A percentile compares a stretch with the other conserved stretches of the same genome.
phyloP scores from a whole-genome alignment of 768 basidiomycete species.

The Daedaleopsis nitida region DNA sequence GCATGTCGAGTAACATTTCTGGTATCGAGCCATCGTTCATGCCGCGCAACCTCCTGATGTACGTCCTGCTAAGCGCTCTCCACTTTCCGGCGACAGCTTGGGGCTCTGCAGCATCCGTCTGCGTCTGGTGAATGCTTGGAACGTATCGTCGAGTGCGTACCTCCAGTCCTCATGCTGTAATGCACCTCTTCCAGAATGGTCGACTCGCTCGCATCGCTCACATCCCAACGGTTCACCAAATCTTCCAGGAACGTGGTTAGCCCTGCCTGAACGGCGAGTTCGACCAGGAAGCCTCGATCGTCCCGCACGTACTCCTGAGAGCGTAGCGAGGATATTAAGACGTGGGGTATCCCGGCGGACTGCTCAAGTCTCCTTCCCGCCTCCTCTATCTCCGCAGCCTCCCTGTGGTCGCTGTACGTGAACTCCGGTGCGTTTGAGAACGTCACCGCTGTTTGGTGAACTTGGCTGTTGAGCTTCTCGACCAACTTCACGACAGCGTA shows the following conservation, averaged over 20 bases:
- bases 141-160: neutral
- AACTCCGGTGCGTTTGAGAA: conserved; percentile 46
- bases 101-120: conserved; percentile 1
- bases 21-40: neutral
- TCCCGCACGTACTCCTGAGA: neutral
- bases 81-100: conserved; percentile 17
- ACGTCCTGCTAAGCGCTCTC: conserved; percentile 15
- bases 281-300: conserved; percentile 2
- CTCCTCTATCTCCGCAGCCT: neutral
- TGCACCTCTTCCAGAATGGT: neutral
- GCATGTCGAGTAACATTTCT: too few relatives aligned
- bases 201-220: neutral
- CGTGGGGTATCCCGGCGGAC: neutral
- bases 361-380: neutral
- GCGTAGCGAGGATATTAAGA: neutral
- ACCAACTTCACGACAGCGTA: conserved; percentile 49
- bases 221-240: conserved; percentile 16
- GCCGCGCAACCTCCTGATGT: neutral
- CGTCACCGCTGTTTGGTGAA: conserved; percentile 51
- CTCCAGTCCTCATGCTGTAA: neutral
- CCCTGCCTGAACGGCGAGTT: conserved; percentile 17
- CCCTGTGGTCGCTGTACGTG: neutral
- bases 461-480: conserved; percentile 47
- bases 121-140: neutral
- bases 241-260: neutral